Base-by-base conservation (phyloP, 345 rosid species). In the Microcos paniculata region DNA sequence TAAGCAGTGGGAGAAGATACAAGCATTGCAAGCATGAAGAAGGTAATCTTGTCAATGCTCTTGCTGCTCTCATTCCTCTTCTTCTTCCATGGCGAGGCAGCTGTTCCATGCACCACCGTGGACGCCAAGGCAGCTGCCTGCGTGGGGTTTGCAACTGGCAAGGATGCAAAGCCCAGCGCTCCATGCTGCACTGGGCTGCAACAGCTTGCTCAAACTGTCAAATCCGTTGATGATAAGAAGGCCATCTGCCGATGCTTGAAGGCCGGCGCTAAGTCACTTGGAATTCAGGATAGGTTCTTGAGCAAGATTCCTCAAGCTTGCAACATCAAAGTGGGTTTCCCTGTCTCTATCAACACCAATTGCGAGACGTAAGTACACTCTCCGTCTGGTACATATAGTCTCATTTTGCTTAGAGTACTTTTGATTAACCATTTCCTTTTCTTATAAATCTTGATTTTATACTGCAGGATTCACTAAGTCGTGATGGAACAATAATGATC, bases 301-400 rank as follows among this genome's bases (percentile, higher is more conserved):
- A 74, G 78, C 77, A 71, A 70, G 79, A 80, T 85, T 49, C 88
- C 88, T 58, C 8, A 13, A 3, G 77, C 80, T 15, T 87, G 87
- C 83, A 61, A 70, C 16, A 75, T 87, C 76, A 77, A 85, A 24
- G 82, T 87, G 51, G 86, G 84, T 2, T 87, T 83, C 76, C 76
- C 82, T 21, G 83, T 87, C 48, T 83, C 87, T 46, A 24, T 49
- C 1, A 33, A 35, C 80, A 75, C 80, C 62, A 64, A 83, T 57
- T 87, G 86, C 28, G 82, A 79, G 38, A 78, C 43, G 86, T 78
- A 23, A 78, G 85, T 76, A 19, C 12, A n/a, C n/a, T 28, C 0
- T 14, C 21, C 8, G 1, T 2, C 12, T 48, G n/a, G n/a, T n/a
- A n/a, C n/a, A n/a, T n/a, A n/a, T 48, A 35, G 12, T 48, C 53